Evolutionary conservation across 176 grass and related monocot species (phyloP), one percentile per base, ranked within the genome.

Genomic region (Lolium perenne): DNA sequence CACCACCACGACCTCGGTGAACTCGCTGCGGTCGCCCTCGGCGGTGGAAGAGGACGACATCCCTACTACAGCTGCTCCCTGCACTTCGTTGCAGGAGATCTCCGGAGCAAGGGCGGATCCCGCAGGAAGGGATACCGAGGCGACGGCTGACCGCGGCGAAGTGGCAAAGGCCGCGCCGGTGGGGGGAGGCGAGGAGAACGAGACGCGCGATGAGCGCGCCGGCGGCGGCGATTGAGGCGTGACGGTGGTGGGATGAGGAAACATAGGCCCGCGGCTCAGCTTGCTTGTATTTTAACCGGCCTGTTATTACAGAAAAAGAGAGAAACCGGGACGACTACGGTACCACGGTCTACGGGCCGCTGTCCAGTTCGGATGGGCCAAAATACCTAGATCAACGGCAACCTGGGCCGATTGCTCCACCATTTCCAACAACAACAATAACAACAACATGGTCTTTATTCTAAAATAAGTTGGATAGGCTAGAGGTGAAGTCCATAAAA

Each of bases 1-100:
- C 50, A 95, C 89, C 77, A 94, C 90, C 15, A 95, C 86, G 5
- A 98, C 84, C 93, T 98, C 91, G 3, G 96, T 89, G 79, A 94
- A 95, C 17, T 86, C 86, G 14, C 23, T 64, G 32, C 0, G 8
- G 21, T 76, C 59, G 4, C 57, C 76, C 80, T 47, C 61, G 3
- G 29, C 51, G 17, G 50, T 55, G 54, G 82, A 91, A 61, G 71
- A 38, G 73, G 84, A 82, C n/a, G 63, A 78, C 90, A 78, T 88
- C 82, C 9, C 80, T 38, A 3, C 48, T 25, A 35, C 32, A 35
- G 18, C 35, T n/a, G 63, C 54, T 56, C 54, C 3, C 5, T 22
- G 12, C 2, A 38, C 32, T 22, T 13, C 8, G 80, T 23, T 77
- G 8, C 14, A 32, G 38, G 54, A 66, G 79, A 79, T 78, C 74